A percentile compares a stretch with the other conserved stretches of the same genome.
Evolutionary conservation across 2,329 filamentous ascomycete species (phyloP).

Genomic region (Xylaria hypoxylon): DNA sequence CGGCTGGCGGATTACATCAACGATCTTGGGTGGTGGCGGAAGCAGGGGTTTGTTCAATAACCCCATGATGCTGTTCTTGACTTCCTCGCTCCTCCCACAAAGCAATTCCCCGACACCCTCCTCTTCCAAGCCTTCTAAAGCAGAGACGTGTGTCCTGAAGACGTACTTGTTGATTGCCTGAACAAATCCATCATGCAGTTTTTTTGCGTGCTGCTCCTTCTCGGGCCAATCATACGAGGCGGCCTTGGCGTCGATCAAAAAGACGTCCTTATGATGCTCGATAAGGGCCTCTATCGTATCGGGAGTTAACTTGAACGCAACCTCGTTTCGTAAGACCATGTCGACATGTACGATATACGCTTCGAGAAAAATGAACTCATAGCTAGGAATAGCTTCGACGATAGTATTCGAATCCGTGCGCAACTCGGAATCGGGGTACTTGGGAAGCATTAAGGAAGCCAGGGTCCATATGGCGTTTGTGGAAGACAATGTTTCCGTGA

Average conservation of each 20-base stretch:
- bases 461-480: slow-evolving; percentile 94
- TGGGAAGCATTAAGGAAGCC: slow-evolving; percentile 91
- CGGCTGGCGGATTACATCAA: slow-evolving; percentile 89
- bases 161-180: slow-evolving; percentile 98
- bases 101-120: slow-evolving; percentile 95
- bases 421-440: slow-evolving; percentile 86
- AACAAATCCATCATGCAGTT: slow-evolving; percentile 95
- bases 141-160: slow-evolving; percentile 87
- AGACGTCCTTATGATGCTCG: slow-evolving; percentile 95
- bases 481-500: slow-evolving; percentile 93
- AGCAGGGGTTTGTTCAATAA: slow-evolving; percentile 88
- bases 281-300: slow-evolving; percentile 94
- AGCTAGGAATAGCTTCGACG: slow-evolving; percentile 90
- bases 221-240: slow-evolving; percentile 95
- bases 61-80: slow-evolving; percentile 85
- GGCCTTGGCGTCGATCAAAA: slow-evolving; percentile 89
- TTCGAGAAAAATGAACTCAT: slow-evolving; percentile 91
- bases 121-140: slow-evolving; percentile 95
- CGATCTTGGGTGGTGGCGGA: slow-evolving; percentile 85
- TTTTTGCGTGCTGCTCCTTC: slow-evolving; percentile 96
- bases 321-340: slow-evolving; percentile 97
- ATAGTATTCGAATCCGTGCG: slow-evolving; percentile 84
- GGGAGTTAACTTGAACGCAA: slow-evolving; percentile 95
- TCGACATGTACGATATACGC: slow-evolving; percentile 99
- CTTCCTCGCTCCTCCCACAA: slow-evolving; percentile 90